Base-by-base conservation (phyloP, 192 early-diverging fungal species). In the Entomortierella parvispora region DNA sequence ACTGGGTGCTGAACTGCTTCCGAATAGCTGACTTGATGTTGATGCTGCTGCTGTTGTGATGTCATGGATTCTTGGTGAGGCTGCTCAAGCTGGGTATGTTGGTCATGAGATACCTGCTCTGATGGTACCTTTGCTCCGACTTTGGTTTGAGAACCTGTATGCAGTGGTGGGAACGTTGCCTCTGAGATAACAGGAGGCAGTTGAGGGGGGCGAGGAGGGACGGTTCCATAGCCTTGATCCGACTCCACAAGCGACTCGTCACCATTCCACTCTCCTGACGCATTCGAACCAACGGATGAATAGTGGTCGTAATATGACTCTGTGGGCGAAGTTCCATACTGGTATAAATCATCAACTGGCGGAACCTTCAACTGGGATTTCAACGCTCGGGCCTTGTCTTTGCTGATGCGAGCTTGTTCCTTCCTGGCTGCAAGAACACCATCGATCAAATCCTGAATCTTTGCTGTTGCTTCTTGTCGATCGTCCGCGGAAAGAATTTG, bases 371-470 rank as follows among this genome's bases (percentile, higher is more conserved):
- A 20, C 66, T 68, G 74, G 1, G 40, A 26, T 22, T 56, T 63
- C 18, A 14, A 23, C 17, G 48, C 42, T 0, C 55, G 47, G 15
- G 50, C 9, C 1, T 58, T 28, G 26, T 67, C 58, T 25, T 45
- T 44, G 15, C 44, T 32, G 9, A 34, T 43, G 14, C 71, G 68
- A 17, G 62, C 65, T 7, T 49, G 72, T 22, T 69, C 54, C 42
- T 47, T 65, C 51, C 63, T 55, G 7, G 29, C 58, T 12, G 18
- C 58, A 26, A 72, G 33, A 18, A 72, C 56, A 33, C 49, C 25
- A 43, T 69, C 68, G 7, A 81, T 62, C 55, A 81, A 28, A 4
- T 74, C 80, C 52, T 81, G 70, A n/a, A 81, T 81, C 29, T 54
- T 74, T 44, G 55, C 32, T 26, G 66, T 68, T 2, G 80, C 80